phyloP scores from a whole-genome alignment of 1,284 basidiomycete species.

The Trametes sp. region DNA sequence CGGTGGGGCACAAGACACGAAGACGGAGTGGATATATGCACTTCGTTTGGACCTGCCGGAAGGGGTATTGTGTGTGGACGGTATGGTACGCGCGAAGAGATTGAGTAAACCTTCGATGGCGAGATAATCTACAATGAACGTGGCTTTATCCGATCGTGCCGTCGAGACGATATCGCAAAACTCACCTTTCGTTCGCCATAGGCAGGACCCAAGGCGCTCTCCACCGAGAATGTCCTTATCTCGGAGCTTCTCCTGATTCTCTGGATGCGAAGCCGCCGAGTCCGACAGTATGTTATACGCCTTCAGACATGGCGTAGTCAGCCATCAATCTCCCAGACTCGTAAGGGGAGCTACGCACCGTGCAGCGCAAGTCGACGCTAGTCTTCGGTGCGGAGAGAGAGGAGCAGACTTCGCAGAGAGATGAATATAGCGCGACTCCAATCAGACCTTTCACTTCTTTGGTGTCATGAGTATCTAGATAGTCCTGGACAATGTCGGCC shows the following conservation, averaged over 20 bases:
- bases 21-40: slow-evolving; percentile 60
- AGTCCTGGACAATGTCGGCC: slow-evolving; percentile 32
- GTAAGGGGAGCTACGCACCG: slow-evolving; percentile 32
- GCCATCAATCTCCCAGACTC: slow-evolving; percentile 19
- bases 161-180: no score
- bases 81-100: slow-evolving; percentile 62
- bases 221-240: slow-evolving; percentile 39
- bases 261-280: slow-evolving; percentile 36
- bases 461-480: slow-evolving; percentile 32
- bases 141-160: not conserved
- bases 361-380: slow-evolving; percentile 39
- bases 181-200: slow-evolving; percentile 44
- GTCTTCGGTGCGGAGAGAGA: slow-evolving; percentile 38
- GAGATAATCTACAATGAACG: slow-evolving; percentile 55
- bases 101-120: slow-evolving; percentile 63
- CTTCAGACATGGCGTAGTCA: slow-evolving; percentile 21
- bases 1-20: slow-evolving; percentile 39
- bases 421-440: slow-evolving; percentile 38
- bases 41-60: slow-evolving; percentile 48
- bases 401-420: slow-evolving; percentile 42
- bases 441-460: slow-evolving; percentile 37
- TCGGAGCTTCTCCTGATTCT: slow-evolving; percentile 42
- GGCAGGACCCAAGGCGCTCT: slow-evolving; percentile 40
- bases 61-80: slow-evolving; percentile 47
- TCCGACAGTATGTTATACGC: slow-evolving; percentile 44